A percentile compares a stretch with the other conserved stretches of the same genome.
Evolutionary conservation across 169 alveolate genomes (phyloP).

Genomic region (Eimeria maxima): DNA sequence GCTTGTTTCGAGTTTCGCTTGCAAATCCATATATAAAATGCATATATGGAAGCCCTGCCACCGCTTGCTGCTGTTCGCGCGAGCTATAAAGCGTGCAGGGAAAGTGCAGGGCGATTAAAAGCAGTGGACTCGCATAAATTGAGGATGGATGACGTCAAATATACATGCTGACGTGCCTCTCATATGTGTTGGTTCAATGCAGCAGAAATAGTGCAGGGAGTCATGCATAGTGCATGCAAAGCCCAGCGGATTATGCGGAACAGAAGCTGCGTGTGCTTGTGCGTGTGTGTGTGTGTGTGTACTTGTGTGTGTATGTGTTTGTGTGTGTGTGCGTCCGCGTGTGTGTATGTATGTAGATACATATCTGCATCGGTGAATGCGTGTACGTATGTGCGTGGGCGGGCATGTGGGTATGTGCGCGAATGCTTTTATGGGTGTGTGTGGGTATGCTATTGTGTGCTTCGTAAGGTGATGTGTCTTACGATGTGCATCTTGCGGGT

Average conservation of each 20-base stretch:
- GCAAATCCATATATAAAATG: background rate
- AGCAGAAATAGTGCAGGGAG: background rate
- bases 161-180: background rate
- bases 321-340: background rate
- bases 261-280: background rate
- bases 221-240: background rate
- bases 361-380: background rate
- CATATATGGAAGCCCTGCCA: background rate
- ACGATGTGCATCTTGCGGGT: too few relatives aligned
- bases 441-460: background rate
- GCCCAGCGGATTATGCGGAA: background rate
- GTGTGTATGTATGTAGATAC: background rate
- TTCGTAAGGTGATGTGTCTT: too few relatives aligned
- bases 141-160: background rate
- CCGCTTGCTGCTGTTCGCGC: conserved; percentile 17
- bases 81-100: background rate
- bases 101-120: background rate
- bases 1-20: background rate
- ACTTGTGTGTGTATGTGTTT: background rate
- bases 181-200: background rate
- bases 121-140: background rate
- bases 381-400: background rate
- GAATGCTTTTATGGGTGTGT: background rate
- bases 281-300: background rate
- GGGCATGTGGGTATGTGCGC: background rate